Evolutionary conservation across 164 flowering plant species (phyloP).

Genomic region (Dillenia turbinata): DNA sequence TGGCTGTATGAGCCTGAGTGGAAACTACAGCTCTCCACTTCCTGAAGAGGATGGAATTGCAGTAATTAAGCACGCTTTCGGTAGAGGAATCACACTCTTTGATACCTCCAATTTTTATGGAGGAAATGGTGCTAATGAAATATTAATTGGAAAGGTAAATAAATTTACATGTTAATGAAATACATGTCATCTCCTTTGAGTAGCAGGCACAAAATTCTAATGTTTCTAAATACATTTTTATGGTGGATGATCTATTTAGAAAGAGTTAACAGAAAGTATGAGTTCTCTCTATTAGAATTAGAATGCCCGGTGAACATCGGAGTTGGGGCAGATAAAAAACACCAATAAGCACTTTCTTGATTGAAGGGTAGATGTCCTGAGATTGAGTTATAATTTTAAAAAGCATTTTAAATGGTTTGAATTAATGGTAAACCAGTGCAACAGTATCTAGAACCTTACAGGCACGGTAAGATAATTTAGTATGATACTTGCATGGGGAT

Average conservation of each 20-base stretch:
- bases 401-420: too few relatives aligned
- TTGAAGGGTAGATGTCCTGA: too few relatives aligned
- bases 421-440: too few relatives aligned
- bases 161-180: not conserved
- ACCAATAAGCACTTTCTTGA: too few relatives aligned
- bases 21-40: conserved; percentile 28
- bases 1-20: conserved; percentile 41
- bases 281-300: too few relatives aligned
- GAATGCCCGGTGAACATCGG: too few relatives aligned
- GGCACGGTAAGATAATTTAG: too few relatives aligned
- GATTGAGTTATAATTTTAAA: too few relatives aligned
- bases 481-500: too few relatives aligned
- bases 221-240: not conserved
- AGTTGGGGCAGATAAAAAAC: too few relatives aligned
- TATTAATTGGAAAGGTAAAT: conserved; percentile 33
- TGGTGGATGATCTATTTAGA: not conserved
- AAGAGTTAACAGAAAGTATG: too few relatives aligned
- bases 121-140: conserved; percentile 27
- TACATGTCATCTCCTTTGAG: not conserved
- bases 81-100: conserved; percentile 36
- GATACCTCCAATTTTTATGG: conserved; percentile 42
- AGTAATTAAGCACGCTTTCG: conserved; percentile 31
- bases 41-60: conserved; percentile 30
- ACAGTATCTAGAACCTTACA: too few relatives aligned
- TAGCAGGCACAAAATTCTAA: not conserved